phyloP scores from a whole-genome alignment of 257 asterid species.

The Nicotiana tomentosiformis region DNA sequence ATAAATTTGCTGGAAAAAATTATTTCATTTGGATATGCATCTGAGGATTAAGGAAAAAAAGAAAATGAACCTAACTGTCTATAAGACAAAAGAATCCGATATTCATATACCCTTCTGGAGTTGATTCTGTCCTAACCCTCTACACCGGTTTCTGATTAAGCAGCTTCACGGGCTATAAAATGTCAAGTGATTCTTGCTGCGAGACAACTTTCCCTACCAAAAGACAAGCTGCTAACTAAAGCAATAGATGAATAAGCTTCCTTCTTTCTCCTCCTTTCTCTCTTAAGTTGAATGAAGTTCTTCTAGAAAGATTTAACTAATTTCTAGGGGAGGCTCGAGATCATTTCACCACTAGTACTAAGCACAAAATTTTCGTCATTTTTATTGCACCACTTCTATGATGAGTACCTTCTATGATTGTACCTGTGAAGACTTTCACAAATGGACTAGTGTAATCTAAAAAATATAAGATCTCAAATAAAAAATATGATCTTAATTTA shows the following conservation, averaged over 20 bases:
- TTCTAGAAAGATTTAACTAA: neutral
- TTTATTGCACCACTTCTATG: neutral
- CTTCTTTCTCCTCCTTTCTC: neutral
- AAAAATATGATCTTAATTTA: neutral
- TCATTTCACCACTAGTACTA: slow-evolving; percentile 3
- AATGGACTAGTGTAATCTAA: neutral
- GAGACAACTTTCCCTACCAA: neutral
- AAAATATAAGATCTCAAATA: neutral
- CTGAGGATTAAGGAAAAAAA: neutral
- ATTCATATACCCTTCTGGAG: neutral
- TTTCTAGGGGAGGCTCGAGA: neutral
- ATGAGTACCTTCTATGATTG: neutral
- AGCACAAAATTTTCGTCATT: neutral
- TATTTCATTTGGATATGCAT: neutral
- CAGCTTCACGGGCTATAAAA: neutral
- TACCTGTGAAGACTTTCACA: neutral
- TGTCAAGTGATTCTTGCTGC: neutral
- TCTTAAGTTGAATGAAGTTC: neutral
- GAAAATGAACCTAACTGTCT: neutral
- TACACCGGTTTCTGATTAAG: neutral
- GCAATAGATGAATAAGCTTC: neutral
- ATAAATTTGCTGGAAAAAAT: neutral
- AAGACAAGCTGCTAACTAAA: neutral
- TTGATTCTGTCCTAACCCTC: neutral
- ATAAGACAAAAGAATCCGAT: neutral